Conservation (phyloP, 257 asterid species). For the Fraxinus excelsior region DNA sequence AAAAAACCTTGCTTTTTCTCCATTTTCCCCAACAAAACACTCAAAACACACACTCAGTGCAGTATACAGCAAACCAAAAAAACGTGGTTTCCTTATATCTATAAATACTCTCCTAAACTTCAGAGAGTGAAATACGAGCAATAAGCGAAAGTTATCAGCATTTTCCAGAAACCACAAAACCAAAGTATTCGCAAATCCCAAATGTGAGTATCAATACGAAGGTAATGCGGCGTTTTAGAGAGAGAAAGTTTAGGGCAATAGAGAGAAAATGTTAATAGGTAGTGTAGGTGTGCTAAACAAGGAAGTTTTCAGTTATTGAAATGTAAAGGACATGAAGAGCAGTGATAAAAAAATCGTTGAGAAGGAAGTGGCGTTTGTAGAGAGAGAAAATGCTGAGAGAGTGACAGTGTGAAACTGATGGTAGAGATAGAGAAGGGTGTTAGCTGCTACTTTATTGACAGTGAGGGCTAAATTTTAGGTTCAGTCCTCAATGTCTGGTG, state of each 20-base stretch:
- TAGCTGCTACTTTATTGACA: constrained; percentile 34
- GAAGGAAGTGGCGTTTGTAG: constrained; percentile 41
- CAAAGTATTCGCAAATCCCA: neutral
- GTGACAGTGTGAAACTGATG: constrained; percentile 37
- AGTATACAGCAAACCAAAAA: neutral
- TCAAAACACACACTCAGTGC: neutral
- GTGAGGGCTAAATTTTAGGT: constrained; percentile 10
- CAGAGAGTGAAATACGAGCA: neutral
- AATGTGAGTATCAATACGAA: neutral
- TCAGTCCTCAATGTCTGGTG: neutral
- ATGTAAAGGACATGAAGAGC: constrained; percentile 9
- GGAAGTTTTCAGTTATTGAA: constrained; percentile 34
- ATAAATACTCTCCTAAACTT: neutral
- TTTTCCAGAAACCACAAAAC: neutral
- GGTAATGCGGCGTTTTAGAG: constrained; percentile 6
- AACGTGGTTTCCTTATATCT: neutral
- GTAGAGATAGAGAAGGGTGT: constrained; percentile 30
- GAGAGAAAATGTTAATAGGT: neutral
- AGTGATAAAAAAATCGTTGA: constrained; percentile 20
- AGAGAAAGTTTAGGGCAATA: neutral
- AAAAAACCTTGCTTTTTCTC: constrained; percentile 89
- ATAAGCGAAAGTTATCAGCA: neutral
- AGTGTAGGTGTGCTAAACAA: neutral
- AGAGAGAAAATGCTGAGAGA: constrained; percentile 36
- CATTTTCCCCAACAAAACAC: constrained; percentile 34